These are phyloP conservation scores for Sporothrix phasma DNA, from an alignment of 2,329 filamentous ascomycete genomes.

Conservation along the genomic window DNA sequence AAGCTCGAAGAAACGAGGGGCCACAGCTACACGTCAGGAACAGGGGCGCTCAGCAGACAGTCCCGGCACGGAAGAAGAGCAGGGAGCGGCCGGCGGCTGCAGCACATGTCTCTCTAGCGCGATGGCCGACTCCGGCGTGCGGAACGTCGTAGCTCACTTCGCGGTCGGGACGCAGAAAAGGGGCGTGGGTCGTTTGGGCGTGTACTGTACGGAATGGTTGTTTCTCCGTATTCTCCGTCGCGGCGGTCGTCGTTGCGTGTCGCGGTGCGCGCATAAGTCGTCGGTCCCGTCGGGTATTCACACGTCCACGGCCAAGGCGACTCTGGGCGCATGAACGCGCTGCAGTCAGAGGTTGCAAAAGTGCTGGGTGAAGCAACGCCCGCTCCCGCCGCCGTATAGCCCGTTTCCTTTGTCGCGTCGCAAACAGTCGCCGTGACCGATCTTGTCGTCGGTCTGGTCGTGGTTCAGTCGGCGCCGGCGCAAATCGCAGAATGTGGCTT, in stretches of 20 bases:
- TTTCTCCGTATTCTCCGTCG: not conserved
- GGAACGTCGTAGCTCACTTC: not conserved
- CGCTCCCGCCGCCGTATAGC: not conserved
- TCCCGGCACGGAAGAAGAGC: constrained; percentile 2
- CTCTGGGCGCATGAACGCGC: not conserved
- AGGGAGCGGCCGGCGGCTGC: not conserved
- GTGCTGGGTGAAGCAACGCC: not conserved
- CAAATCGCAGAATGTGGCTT: not conserved
- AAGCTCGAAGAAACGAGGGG: not conserved
- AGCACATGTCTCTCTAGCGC: constrained; percentile 1
- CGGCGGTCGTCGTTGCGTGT: not conserved
- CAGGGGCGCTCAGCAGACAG: not conserved
- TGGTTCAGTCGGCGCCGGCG: not conserved
- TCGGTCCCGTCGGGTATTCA: not conserved
- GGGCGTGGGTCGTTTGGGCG: not conserved
- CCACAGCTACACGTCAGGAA: not conserved
- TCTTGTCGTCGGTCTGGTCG: not conserved
- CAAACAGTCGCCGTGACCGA: not conserved
- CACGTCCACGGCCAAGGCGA: not conserved
- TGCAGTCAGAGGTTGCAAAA: not conserved
- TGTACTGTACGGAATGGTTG: not conserved
- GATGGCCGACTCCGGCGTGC: not conserved
- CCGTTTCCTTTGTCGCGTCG: not conserved
- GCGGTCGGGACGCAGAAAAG: not conserved
- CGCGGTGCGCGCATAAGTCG: not conserved